Evolutionary conservation across 345 rosid species (phyloP), one percentile per base, ranked within the genome.

Genomic region (Moringa oleifera): DNA sequence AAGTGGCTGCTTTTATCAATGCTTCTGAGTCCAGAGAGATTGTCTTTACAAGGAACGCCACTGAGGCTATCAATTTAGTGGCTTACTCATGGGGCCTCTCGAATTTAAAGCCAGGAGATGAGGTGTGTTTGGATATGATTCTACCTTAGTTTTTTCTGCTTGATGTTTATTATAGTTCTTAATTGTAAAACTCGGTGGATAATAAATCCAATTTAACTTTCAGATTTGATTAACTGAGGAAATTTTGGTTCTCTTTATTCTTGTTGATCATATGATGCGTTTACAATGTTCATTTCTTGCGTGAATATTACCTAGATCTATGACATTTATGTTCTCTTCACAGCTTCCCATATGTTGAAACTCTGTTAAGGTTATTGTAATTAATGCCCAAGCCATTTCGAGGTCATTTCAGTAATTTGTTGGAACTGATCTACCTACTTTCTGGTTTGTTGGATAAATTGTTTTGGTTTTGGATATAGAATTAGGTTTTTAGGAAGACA

Each of bases 11-110:
- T 55, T 90, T 94, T 65, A 81, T 94, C 51, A 94, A 90, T 72
- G 99, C 97, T 2, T 64, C 79, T 0, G 92, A 88, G 21, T 65
- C 83, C 53, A 58, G 71, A 66, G 96, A 94, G 80, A 86, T 93
- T 67, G 82, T 94, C 50, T 90, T 94, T 71, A 94, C 99, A 0
- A 88, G 84, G 69, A 90, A 94, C 71, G 99, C 99, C 2, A 90
- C 99, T 23, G 99, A 94, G 75, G 99, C 99, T 46, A 85, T 94
- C 68, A 90, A 94, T 82, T 80, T 94, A 25, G 95, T 94, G 0
- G 96, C 99, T 25, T 73, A 90, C 51, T 73, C 95, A 0, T 90
- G 96, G 99, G 99, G 96, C 51, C 82, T 86, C 16, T 67, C 72
- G 0, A 90, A 88, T 66, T 78, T 94, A 49, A 83, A 81, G 67